Evolutionary conservation across 164 flowering plant genomes (phyloP).

Genomic region (Kingdonia uniflora): DNA sequence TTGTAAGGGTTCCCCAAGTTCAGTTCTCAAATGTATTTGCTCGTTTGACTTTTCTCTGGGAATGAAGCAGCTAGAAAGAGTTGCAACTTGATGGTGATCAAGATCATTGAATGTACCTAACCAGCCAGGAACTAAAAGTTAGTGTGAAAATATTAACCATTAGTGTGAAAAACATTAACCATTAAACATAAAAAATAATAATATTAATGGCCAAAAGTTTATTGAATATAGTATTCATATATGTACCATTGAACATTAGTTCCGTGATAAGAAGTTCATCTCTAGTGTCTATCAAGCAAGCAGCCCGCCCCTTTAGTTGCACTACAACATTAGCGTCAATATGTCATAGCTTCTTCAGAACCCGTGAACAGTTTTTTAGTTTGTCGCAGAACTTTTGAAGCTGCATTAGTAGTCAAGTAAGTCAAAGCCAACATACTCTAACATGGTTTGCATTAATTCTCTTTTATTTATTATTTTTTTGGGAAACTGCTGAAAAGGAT

Average conservation of each 20-base stretch:
- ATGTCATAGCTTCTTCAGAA: constrained; percentile 91
- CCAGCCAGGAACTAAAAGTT: too few relatives aligned
- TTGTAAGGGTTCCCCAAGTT: constrained; percentile 83
- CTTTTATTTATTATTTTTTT: too few relatives aligned
- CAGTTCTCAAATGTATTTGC: constrained; percentile 80
- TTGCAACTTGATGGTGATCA: constrained; percentile 94
- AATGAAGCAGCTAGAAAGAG: constrained; percentile 97
- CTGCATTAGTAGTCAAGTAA: constrained; percentile 27
- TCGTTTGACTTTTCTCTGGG: constrained; percentile 88
- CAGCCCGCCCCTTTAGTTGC: constrained; percentile 94
- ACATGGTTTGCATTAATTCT: too few relatives aligned
- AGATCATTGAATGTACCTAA: constrained; percentile 93
- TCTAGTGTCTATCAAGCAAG: constrained; percentile 96
- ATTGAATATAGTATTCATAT: too few relatives aligned
- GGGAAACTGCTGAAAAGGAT: too few relatives aligned
- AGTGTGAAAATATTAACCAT: too few relatives aligned
- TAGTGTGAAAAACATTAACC: too few relatives aligned
- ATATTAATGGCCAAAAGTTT: too few relatives aligned
- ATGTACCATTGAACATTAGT: constrained; percentile 88
- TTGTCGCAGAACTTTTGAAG: constrained; percentile 98
- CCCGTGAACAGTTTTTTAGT: constrained; percentile 86
- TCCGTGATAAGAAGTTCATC: constrained; percentile 98
- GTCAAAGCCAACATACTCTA: too few relatives aligned
- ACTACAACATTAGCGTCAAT: constrained; percentile 95
- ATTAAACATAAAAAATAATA: too few relatives aligned